These are phyloP conservation scores for Saccharomyces hybrid DNA, from an alignment of 1,139 yeast species.

Conservation along the genomic window DNA sequence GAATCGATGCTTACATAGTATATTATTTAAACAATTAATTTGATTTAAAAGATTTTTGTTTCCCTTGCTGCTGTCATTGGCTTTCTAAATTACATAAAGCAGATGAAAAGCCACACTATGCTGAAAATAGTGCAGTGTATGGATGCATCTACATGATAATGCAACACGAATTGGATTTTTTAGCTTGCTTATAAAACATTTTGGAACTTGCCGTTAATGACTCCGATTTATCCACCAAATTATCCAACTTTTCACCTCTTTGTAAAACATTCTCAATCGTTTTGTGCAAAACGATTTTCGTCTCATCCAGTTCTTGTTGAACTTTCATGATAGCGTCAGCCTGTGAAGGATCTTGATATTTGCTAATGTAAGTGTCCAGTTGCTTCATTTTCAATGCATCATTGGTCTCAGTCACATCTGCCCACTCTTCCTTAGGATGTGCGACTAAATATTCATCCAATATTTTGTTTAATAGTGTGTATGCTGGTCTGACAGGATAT, in stretches of 20 bases:
- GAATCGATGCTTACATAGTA: background rate
- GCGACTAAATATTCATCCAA: constrained; percentile 83
- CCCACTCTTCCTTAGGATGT: constrained; percentile 75
- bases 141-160: constrained; percentile 52
- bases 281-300: constrained; percentile 91
- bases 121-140: background rate
- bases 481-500: constrained; percentile 97
- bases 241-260: constrained; percentile 92
- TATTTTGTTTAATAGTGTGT: constrained; percentile 81
- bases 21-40: background rate
- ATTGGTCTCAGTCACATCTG: constrained; percentile 43
- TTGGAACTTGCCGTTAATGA: constrained; percentile 83
- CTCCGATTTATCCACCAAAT: constrained; percentile 90
- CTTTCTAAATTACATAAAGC: background rate
- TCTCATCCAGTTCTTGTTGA: constrained; percentile 95
- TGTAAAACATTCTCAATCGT: constrained; percentile 91
- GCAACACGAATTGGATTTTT: constrained; percentile 96
- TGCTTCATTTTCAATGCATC: constrained; percentile 49
- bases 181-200: constrained; percentile 95
- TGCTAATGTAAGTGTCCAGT: constrained; percentile 61
- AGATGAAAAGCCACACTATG: background rate
- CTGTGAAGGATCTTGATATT: constrained; percentile 94
- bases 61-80: background rate
- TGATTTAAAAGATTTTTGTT: background rate
- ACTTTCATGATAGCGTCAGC: constrained; percentile 97